Evolutionary conservation across 202 grass and related monocot genomes (phyloP).

Genomic region (Zoysia matrella): DNA sequence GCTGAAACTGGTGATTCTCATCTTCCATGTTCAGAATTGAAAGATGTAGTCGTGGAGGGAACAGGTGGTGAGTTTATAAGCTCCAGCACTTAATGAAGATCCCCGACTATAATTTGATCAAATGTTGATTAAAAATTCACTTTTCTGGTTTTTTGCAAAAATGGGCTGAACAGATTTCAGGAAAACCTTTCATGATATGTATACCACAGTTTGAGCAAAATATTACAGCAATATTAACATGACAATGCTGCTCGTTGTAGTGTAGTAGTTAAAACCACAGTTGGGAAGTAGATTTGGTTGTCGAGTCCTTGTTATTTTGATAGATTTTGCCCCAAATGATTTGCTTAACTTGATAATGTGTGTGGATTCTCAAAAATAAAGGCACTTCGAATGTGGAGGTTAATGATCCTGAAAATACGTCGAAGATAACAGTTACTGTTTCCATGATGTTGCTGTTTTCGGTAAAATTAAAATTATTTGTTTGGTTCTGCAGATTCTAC

Average conservation of each 20-base stretch:
- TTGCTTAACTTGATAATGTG: conserved; percentile 4
- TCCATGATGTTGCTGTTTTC: conserved; percentile 38
- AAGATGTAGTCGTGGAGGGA: conserved; percentile 19
- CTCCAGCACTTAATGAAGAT: conserved; percentile 25
- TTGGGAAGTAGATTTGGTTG: background rate
- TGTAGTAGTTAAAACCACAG: conserved; percentile 4
- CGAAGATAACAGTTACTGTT: conserved; percentile 16
- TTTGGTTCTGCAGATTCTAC: conserved; percentile 50
- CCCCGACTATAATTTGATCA: background rate
- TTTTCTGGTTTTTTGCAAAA: background rate
- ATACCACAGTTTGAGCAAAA: background rate
- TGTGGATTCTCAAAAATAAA: conserved; percentile 17
- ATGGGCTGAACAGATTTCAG: background rate
- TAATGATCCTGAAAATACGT: conserved; percentile 16
- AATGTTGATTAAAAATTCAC: too few relatives aligned
- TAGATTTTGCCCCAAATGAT: conserved; percentile 30
- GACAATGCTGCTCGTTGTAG: conserved; percentile 12
- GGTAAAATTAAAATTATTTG: conserved; percentile 38
- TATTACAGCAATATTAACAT: conserved; percentile 22
- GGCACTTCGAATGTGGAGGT: conserved; percentile 28
- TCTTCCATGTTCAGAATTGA: conserved; percentile 35
- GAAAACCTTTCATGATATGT: background rate
- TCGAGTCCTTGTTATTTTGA: background rate
- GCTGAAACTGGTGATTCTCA: conserved; percentile 25
- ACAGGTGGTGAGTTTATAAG: conserved; percentile 45